Percentiles rank a stretch among this genome's conserved stretches.
phyloP scores from a whole-genome alignment of 306 rosid genomes.

The Lotus japonicus region DNA sequence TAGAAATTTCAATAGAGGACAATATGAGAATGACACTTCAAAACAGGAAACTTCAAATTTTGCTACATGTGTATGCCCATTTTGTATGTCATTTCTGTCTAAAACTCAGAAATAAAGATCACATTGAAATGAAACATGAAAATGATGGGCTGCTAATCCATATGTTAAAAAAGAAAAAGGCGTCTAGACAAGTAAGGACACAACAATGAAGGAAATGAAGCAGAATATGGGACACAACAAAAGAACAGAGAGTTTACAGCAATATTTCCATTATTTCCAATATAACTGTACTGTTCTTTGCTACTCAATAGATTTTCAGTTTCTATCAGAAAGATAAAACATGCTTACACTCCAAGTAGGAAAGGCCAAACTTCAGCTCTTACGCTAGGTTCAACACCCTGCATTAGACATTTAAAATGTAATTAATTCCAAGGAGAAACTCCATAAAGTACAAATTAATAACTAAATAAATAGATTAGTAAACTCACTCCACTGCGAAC shows the following conservation, averaged over 20 bases:
- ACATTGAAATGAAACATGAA: conserved; percentile 8
- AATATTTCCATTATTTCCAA: too few relatives aligned
- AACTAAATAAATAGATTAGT: conserved; percentile 3
- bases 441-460: background rate
- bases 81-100: background rate
- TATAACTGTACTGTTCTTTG: too few relatives aligned
- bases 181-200: too few relatives aligned
- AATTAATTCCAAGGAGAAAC: conserved; percentile 23
- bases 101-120: background rate
- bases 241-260: too few relatives aligned
- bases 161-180: too few relatives aligned
- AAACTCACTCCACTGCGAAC: conserved; percentile 98
- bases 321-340: background rate
- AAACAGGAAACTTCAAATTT: conserved; percentile 7
- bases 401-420: conserved; percentile 24
- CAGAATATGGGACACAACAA: too few relatives aligned
- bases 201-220: too few relatives aligned
- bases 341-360: conserved; percentile 97
- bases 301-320: too few relatives aligned
- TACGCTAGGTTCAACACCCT: conserved; percentile 95
- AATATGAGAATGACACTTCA: background rate
- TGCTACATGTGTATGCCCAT: background rate
- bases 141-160: too few relatives aligned
- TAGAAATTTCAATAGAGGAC: background rate
- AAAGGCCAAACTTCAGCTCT: conserved; percentile 98